Conservation (phyloP, 2,329 filamentous ascomycete species). For the Trichoderma sp. region DNA sequence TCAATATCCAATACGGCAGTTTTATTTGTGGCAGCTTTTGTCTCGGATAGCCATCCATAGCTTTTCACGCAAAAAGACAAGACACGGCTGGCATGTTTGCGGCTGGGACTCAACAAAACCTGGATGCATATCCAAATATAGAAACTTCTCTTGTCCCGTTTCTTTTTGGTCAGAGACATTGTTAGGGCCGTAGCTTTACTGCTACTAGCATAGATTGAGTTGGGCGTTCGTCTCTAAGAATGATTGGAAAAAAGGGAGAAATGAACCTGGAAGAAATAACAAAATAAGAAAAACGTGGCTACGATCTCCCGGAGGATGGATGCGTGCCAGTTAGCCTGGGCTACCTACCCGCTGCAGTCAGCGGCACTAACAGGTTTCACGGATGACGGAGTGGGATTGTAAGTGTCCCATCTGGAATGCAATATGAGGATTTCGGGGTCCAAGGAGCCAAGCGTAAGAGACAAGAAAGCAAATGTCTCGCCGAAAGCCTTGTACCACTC, state of each 20-base stretch:
- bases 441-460: neutral
- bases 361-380: neutral
- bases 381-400: neutral
- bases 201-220: neutral
- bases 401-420: neutral
- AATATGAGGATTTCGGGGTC: neutral
- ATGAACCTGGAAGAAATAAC: neutral
- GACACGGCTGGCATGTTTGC: neutral
- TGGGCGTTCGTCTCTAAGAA: neutral
- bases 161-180: neutral
- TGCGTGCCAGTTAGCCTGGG: neutral
- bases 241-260: neutral
- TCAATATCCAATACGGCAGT: neutral
- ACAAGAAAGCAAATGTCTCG: constrained; percentile 1
- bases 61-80: neutral
- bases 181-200: neutral
- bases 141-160: neutral
- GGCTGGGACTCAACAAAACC: neutral
- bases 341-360: neutral
- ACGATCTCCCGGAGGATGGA: neutral
- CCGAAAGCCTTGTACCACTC: neutral
- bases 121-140: neutral
- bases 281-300: neutral
- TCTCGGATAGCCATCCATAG: neutral
- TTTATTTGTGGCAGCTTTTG: neutral